These are phyloP conservation scores for Microsporum canis DNA, from an alignment of 2,329 filamentous ascomycete species.

Conservation along the genomic window DNA sequence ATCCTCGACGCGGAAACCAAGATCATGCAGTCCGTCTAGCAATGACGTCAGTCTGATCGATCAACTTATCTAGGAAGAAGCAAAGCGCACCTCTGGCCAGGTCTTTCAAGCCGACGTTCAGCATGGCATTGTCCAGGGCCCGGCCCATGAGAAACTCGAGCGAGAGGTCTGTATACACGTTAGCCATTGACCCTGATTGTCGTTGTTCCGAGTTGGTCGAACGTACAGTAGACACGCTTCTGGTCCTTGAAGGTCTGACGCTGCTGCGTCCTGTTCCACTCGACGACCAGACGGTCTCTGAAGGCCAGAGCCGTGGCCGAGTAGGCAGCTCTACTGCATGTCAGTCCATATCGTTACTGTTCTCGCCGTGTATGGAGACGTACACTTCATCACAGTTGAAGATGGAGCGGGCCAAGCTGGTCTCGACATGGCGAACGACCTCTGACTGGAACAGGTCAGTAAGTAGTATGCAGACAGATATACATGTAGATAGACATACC, in stretches of 20 bases:
- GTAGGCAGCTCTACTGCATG: slow-evolving; percentile 60
- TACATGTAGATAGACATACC: slow-evolving; percentile 23
- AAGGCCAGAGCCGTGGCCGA: slow-evolving; percentile 83
- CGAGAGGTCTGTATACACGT: slow-evolving; percentile 55
- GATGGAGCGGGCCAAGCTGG: slow-evolving; percentile 84
- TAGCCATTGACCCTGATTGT: neutral
- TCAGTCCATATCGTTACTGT: neutral
- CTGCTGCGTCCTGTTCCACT: slow-evolving; percentile 98
- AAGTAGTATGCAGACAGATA: neutral
- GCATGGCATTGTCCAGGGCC: slow-evolving; percentile 94
- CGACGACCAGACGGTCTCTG: slow-evolving; percentile 80
- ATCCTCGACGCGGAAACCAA: slow-evolving; percentile 95
- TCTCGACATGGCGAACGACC: slow-evolving; percentile 89
- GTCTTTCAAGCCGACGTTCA: slow-evolving; percentile 84
- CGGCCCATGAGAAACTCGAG: slow-evolving; percentile 97
- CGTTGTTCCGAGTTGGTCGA: neutral
- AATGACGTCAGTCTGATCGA: slow-evolving; percentile 11
- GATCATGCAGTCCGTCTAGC: slow-evolving; percentile 67
- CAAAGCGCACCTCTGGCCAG: slow-evolving; percentile 58
- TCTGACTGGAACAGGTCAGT: slow-evolving; percentile 49
- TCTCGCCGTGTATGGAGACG: slow-evolving; percentile 12
- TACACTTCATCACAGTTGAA: slow-evolving; percentile 91
- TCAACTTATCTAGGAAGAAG: neutral
- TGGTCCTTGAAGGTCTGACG: slow-evolving; percentile 79
- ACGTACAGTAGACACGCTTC: slow-evolving; percentile 81